These are phyloP conservation scores for Crepidotus variabilis DNA, from an alignment of 768 basidiomycete species.

Conservation along the genomic window DNA sequence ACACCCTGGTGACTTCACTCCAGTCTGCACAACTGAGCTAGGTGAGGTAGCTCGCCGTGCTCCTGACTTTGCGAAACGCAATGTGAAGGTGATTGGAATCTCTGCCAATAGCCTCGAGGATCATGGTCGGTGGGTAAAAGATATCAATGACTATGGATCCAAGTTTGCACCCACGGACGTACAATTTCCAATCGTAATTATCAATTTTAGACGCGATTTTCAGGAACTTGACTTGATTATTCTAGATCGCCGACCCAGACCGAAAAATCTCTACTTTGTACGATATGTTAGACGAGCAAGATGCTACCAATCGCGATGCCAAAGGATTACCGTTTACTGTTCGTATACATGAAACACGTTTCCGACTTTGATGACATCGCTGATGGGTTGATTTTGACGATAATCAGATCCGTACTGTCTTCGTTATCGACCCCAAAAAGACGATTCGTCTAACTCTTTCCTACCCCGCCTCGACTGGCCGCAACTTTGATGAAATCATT, in stretches of 20 bases:
- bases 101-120: conserved; percentile 86
- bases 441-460: conserved; percentile 84
- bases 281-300: conserved; percentile 96
- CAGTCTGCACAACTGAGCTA: conserved; percentile 95
- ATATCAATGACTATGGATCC: conserved; percentile 79
- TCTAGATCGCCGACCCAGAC: conserved; percentile 87
- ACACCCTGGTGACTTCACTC: conserved; percentile 91
- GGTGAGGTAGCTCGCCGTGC: conserved; percentile 90
- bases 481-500: conserved; percentile 76
- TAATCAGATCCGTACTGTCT: conserved; percentile 86
- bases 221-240: neutral
- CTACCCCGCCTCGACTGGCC: conserved; percentile 95
- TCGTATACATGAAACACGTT: conserved; percentile 11
- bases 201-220: no score
- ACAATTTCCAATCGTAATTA: conserved; percentile 81
- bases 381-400: conserved; percentile 3
- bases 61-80: conserved; percentile 79
- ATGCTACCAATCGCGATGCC: conserved; percentile 81
- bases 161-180: conserved; percentile 70
- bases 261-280: conserved; percentile 82
- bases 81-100: conserved; percentile 91
- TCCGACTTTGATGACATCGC: conserved; percentile 1
- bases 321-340: conserved; percentile 95
- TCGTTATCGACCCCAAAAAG: conserved; percentile 96
- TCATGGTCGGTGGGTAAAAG: conserved; percentile 86